phyloP scores from a whole-genome alignment of 1,284 basidiomycete genomes.

The Apiotrichum siamense region DNA sequence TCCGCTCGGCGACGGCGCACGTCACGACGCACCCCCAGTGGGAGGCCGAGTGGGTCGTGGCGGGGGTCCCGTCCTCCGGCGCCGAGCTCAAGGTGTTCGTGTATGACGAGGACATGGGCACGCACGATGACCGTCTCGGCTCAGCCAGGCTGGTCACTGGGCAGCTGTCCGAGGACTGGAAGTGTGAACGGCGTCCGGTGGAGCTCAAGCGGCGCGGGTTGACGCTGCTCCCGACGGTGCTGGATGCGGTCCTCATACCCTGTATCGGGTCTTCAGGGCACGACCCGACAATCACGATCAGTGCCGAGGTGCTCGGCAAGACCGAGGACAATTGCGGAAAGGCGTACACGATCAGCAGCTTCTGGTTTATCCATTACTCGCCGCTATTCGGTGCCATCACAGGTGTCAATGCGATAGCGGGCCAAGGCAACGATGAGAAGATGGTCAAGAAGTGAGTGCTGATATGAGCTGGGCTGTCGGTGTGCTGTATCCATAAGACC shows the following conservation, averaged over 20 bases:
- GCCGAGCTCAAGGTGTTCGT: conserved; percentile 45
- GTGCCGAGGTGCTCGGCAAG: conserved; percentile 47
- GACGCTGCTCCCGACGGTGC: conserved; percentile 33
- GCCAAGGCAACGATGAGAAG: conserved; percentile 25
- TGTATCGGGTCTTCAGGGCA: not conserved
- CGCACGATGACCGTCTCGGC: conserved; percentile 51
- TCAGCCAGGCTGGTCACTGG: conserved; percentile 35
- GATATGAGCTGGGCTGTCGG: too few species aligned
- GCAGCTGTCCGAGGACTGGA: conserved; percentile 24
- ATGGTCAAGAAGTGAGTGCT: conserved; percentile 36
- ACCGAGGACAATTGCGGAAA: conserved; percentile 45
- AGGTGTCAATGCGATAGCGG: conserved; percentile 29
- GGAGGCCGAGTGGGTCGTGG: conserved; percentile 50
- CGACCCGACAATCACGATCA: conserved; percentile 25
- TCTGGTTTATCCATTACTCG: conserved; percentile 43
- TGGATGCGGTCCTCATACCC: not conserved
- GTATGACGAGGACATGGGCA: conserved; percentile 50
- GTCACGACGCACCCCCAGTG: conserved; percentile 47
- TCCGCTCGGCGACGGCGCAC: conserved; percentile 48
- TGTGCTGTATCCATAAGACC: too few species aligned
- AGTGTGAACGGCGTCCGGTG: conserved; percentile 14
- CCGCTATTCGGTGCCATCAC: conserved; percentile 40
- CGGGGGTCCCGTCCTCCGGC: conserved; percentile 48
- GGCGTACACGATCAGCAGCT: conserved; percentile 49
- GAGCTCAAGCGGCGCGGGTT: conserved; percentile 48